Percentiles rank a stretch among this genome's conserved stretches.
These are phyloP conservation scores for Colletotrichum australisinense DNA, from an alignment of 2,329 filamentous ascomycete species.

Conservation along the genomic window DNA sequence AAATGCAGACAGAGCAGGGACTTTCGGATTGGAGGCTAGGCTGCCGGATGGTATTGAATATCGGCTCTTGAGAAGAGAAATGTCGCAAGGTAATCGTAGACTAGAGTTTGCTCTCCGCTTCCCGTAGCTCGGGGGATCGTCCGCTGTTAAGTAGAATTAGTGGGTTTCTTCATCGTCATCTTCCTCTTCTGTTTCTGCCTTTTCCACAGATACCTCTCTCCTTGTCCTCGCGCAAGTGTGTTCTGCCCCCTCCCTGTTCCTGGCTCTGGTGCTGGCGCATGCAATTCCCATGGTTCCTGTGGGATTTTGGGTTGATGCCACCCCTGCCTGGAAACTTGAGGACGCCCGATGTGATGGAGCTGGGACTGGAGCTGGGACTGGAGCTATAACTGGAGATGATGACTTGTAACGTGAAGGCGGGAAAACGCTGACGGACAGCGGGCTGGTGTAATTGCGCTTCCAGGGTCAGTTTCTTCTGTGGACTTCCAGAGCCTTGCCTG, in stretches of 20 bases:
- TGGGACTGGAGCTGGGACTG: not conserved
- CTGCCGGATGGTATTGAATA: not conserved
- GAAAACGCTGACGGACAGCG: not conserved
- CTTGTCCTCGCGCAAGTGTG: not conserved
- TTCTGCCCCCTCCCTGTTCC: constrained; percentile 23
- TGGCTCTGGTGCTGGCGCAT: not conserved
- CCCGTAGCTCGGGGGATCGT: constrained; percentile 5
- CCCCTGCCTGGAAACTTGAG: not conserved
- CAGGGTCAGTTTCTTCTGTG: not conserved
- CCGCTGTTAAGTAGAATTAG: constrained; percentile 28
- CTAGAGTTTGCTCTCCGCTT: not conserved
- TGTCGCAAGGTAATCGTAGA: not conserved
- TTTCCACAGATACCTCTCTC: not conserved
- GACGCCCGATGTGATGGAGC: not conserved
- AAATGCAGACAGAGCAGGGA: not conserved
- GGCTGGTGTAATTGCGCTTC: not conserved
- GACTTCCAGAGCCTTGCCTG: not conserved
- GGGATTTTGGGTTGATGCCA: not conserved
- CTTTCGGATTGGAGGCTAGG: not conserved
- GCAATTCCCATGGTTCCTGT: not conserved
- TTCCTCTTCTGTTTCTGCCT: not conserved
- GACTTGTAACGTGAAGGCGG: not conserved
- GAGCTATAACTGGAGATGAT: not conserved
- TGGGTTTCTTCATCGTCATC: constrained; percentile 5
- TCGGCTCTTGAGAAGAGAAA: not conserved